phyloP scores from a whole-genome alignment of 2,329 filamentous ascomycete genomes.

The Mycogone perniciosa region DNA sequence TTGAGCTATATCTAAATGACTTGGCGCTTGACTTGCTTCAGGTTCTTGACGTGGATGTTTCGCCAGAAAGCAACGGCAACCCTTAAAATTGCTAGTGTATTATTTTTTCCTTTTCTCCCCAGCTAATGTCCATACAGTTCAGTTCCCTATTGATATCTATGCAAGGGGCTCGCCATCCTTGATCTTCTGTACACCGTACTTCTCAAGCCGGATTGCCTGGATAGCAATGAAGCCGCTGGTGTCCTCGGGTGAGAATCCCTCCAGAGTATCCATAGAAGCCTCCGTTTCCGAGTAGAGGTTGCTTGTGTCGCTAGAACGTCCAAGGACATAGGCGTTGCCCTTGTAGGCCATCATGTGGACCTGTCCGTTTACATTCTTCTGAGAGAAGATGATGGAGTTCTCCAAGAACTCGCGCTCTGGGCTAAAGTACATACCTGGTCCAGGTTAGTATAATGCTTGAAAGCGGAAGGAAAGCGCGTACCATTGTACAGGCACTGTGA shows the following conservation, averaged over 20 bases:
- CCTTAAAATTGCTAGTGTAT: too few relatives aligned
- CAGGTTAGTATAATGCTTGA: too few relatives aligned
- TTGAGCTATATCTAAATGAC: too few relatives aligned
- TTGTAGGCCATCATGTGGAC: slow-evolving; percentile 30
- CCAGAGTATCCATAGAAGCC: slow-evolving; percentile 44
- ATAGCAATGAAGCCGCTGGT: slow-evolving; percentile 61
- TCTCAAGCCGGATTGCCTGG: slow-evolving; percentile 60
- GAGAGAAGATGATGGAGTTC: slow-evolving; percentile 52
- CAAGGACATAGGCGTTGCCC: slow-evolving; percentile 45
- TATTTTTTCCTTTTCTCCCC: too few relatives aligned
- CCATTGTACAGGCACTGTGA: slow-evolving; percentile 42
- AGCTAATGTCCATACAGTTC: too few relatives aligned
- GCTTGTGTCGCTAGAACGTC: slow-evolving; percentile 37
- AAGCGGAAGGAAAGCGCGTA: too few relatives aligned
- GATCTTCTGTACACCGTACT: slow-evolving; percentile 29
- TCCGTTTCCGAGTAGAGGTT: slow-evolving; percentile 48
- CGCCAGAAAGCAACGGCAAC: too few relatives aligned
- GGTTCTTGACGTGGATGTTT: too few relatives aligned
- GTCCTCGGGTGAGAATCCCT: slow-evolving; percentile 50
- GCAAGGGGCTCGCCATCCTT: slow-evolving; percentile 33
- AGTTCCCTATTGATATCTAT: too few relatives aligned
- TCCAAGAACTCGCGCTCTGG: slow-evolving; percentile 50
- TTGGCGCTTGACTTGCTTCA: too few relatives aligned
- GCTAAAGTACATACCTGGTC: slow-evolving; percentile 40
- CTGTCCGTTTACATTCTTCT: slow-evolving; percentile 41